Percentiles rank a stretch among this genome's conserved stretches.
Conservation (phyloP, 441 rosid species). For the Populus hybrid region DNA sequence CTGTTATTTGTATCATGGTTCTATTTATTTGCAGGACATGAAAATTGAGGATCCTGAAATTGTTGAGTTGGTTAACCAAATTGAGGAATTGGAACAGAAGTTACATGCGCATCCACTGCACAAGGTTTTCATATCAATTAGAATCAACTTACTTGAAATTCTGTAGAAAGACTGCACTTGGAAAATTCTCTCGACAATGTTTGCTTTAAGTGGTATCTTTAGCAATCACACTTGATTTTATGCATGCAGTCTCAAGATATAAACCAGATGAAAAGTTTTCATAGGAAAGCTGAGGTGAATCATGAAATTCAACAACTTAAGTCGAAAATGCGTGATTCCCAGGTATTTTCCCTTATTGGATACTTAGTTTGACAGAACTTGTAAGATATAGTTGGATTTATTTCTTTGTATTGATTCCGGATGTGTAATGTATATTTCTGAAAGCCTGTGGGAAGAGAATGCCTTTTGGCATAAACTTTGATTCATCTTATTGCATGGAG, state of each 20-base stretch:
- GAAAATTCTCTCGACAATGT: not conserved
- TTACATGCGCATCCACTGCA: constrained; percentile 82
- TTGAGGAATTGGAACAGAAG: constrained; percentile 82
- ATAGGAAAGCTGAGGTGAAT: constrained; percentile 91
- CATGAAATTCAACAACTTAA: constrained; percentile 94
- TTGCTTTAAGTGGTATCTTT: not conserved
- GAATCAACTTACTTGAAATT: not conserved
- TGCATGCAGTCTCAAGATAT: constrained; percentile 75
- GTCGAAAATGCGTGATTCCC: constrained; percentile 96
- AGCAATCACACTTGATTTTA: constrained; percentile 3
- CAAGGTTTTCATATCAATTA: constrained; percentile 51
- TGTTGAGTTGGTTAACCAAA: constrained; percentile 73
- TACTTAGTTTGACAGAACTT: constrained; percentile 7
- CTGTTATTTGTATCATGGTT: not conserved
- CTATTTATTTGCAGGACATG: constrained; percentile 69
- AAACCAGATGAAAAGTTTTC: constrained; percentile 69
- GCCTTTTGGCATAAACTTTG: not conserved
- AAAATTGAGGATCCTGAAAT: constrained; percentile 87
- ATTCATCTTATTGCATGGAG: not conserved
- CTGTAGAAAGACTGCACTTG: not conserved
- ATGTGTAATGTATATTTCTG: not conserved
- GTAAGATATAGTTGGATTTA: not conserved
- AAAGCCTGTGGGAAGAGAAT: not conserved
- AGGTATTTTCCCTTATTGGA: constrained; percentile 47
- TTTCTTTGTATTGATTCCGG: not conserved